A percentile compares a stretch with the other conserved stretches of the same genome.
These are phyloP conservation scores for Solanum bulbocastanum DNA, from an alignment of 257 asterid species.

Conservation along the genomic window DNA sequence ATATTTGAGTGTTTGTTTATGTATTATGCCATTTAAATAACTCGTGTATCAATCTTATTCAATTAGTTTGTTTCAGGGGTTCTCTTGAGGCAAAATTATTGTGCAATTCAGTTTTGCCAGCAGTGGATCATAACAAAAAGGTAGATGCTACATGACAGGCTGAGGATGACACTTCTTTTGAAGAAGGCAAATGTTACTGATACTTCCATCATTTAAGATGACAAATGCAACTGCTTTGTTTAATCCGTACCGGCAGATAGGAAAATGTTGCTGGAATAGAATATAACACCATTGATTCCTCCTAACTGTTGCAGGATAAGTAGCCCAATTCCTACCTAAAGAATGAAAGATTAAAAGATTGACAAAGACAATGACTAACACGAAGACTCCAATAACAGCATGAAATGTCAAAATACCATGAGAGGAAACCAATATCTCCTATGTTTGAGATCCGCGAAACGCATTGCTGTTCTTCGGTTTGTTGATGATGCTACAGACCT, in stretches of 20 bases:
- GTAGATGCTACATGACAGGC: neutral
- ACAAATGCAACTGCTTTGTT: neutral
- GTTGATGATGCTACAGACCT: conserved; percentile 80
- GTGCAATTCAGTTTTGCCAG: neutral
- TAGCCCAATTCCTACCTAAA: conserved; percentile 79
- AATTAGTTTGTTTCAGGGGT: neutral
- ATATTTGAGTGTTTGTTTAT: neutral
- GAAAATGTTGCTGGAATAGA: conserved; percentile 72
- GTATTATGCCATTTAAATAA: neutral
- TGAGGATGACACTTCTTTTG: neutral
- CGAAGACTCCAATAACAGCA: neutral
- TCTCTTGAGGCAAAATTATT: neutral
- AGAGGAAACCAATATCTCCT: conserved; percentile 94
- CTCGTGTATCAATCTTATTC: neutral
- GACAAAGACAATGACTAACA: neutral
- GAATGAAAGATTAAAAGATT: neutral
- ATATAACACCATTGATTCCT: conserved; percentile 81
- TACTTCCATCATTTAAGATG: neutral
- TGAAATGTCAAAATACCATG: conserved; percentile 38
- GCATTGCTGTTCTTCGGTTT: conserved; percentile 66
- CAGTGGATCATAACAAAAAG: neutral
- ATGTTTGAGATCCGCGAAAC: conserved; percentile 65
- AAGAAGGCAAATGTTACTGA: neutral
- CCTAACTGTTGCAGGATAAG: conserved; percentile 69
- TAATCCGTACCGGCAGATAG: conserved; percentile 64